Evolutionary conservation across 2,329 filamentous ascomycete genomes (phyloP), one percentile per base, ranked within the genome.

Genomic region (Fusarium camptoceras): DNA sequence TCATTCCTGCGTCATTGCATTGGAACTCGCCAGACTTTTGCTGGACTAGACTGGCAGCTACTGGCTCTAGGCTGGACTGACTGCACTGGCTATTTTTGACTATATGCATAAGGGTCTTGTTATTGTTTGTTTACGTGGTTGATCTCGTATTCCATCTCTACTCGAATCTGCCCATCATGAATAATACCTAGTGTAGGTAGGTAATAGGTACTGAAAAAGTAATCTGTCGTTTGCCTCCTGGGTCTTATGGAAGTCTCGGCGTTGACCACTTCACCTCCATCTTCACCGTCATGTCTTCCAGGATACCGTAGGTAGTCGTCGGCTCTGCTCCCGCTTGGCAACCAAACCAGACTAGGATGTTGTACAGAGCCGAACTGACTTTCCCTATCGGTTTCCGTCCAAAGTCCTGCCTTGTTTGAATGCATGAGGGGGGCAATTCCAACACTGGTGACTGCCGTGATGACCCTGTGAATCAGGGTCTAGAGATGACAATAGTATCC

Each of bases 1-100:
- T 65, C 68, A 71, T 71, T 71, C 68, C 68, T 71, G 68, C 68
- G 68, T 71, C 68, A 71, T 71, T 69, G 55, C 55, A 57, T 65
- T 51, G 48, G 51, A 64, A 56, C 67, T 68, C 31, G 50, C 43
- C 24, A 61, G 55, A 61, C 54, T 56, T 41, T 27, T 51, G 31
- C n/a, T 51, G 48, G 31, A n/a, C 48, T 50, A 25, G 48, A 50
- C 27, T 49, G 12, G 20, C 34, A 37, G 18, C 34, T 37, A 48
- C n/a, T 47, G 25, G 43, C 28, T 48, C 27, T 30, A 48, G 22
- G 14, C 22, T 31, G 30, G 12, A 42, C 39, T 42, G 39, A 42
- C n/a, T 25, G 42, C 24, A 25, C 24, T 46, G 24, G 43, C 43
- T 46, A 46, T 46, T 27, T 46, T 46, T 46, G 43, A 27, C 14